phyloP scores from a whole-genome alignment of 31 red algal species.

The Odonthalia washingtoniensis region DNA sequence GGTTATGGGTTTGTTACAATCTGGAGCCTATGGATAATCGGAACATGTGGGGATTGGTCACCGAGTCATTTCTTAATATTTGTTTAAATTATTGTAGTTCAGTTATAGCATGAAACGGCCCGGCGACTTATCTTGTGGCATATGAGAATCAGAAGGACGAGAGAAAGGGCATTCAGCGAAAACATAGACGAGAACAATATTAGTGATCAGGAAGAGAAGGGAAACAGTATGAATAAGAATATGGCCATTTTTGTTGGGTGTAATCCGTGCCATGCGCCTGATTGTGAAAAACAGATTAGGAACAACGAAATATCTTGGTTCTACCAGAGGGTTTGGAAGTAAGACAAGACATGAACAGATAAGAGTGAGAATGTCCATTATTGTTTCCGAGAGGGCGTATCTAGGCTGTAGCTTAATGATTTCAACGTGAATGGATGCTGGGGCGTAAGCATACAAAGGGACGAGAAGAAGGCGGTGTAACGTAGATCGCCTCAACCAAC shows the following conservation, averaged over 20 bases:
- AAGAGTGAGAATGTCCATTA: not conserved
- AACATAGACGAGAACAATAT: conserved; percentile 65
- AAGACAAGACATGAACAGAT: conserved; percentile 38
- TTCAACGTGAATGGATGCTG: not conserved
- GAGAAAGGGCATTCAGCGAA: conserved; percentile 74
- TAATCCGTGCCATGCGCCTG: conserved; percentile 34
- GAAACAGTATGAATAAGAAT: conserved; percentile 6
- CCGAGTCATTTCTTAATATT: too few relatives aligned
- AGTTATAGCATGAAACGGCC: conserved; percentile 82
- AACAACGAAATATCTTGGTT: conserved; percentile 66
- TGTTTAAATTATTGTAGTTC: too few relatives aligned
- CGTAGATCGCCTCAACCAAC: conserved; percentile 42
- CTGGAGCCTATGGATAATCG: too few relatives aligned
- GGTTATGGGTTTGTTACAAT: not conserved
- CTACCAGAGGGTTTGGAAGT: conserved; percentile 58
- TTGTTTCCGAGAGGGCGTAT: not conserved
- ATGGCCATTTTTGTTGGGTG: not conserved
- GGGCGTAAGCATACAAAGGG: conserved; percentile 58
- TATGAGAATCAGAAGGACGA: conserved; percentile 62
- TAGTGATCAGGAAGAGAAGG: conserved; percentile 41
- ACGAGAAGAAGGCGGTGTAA: conserved; percentile 46
- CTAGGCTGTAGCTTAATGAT: not conserved
- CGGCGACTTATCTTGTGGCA: conserved; percentile 73
- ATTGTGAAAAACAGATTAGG: conserved; percentile 20
- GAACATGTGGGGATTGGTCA: too few relatives aligned